Percentiles rank a stretch among this genome's conserved stretches.
Conservation (phyloP, 306 rosid genomes). For the Citrullus colocynthis region DNA sequence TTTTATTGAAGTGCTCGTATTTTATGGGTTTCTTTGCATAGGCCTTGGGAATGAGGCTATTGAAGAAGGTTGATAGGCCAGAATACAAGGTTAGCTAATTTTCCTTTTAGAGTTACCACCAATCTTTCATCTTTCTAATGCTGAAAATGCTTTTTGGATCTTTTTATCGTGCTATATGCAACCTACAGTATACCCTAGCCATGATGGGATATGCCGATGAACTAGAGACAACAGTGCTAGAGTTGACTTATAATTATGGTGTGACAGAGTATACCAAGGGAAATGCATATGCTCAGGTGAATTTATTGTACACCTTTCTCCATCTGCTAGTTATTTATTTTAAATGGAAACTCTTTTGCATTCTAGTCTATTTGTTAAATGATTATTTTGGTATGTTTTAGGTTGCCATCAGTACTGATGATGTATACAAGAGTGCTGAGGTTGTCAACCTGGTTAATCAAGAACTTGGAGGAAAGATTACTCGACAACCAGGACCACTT, state of each 20-base stretch:
- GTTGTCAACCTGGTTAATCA: conserved; percentile 48
- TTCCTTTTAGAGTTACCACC: not conserved
- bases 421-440: conserved; percentile 91
- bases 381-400: conserved; percentile 14
- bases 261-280: conserved; percentile 88
- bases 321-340: not conserved
- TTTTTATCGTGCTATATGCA: conserved; percentile 11
- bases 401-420: conserved; percentile 91
- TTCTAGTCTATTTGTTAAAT: not conserved
- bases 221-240: conserved; percentile 67
- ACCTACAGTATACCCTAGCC: conserved; percentile 59
- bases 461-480: conserved; percentile 94
- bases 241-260: conserved; percentile 90
- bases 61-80: conserved; percentile 69
- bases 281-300: conserved; percentile 91
- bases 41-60: conserved; percentile 75
- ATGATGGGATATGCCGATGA: conserved; percentile 86
- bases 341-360: too few species aligned
- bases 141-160: not conserved
- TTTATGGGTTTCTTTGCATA: conserved; percentile 18
- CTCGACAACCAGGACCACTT: conserved; percentile 78
- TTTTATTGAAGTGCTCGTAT: not conserved
- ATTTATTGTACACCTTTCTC: not conserved
- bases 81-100: conserved; percentile 50
- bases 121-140: not conserved